phyloP scores from a whole-genome alignment of 225 moss, liverwort and hornwort genomes.

The Climacium dendroides region DNA sequence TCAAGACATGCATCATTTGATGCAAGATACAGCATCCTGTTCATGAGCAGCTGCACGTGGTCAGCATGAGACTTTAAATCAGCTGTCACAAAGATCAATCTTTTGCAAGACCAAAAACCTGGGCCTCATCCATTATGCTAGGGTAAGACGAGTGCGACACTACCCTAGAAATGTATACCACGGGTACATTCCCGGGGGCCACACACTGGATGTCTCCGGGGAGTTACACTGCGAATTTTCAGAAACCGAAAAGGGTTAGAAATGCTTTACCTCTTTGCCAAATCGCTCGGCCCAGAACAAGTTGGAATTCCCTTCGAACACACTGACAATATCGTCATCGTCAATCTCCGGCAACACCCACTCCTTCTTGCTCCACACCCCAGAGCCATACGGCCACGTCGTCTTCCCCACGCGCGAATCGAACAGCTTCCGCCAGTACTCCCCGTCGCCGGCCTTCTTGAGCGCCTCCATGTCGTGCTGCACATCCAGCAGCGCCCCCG shows the following conservation, averaged over 20 bases:
- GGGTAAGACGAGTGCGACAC: not conserved
- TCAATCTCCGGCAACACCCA: slow-evolving; percentile 60
- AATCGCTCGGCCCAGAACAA: slow-evolving; percentile 57
- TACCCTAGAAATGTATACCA: not conserved
- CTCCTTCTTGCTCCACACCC: slow-evolving; percentile 60
- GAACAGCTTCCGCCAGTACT: slow-evolving; percentile 41
- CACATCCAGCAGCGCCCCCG: slow-evolving; percentile 36
- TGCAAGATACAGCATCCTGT: not conserved
- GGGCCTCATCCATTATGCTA: not conserved
- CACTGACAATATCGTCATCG: slow-evolving; percentile 45
- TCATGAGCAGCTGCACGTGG: not conserved
- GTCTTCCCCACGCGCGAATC: slow-evolving; percentile 55
- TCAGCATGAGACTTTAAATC: not conserved
- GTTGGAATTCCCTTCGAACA: slow-evolving; percentile 48
- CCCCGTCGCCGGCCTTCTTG: slow-evolving; percentile 31
- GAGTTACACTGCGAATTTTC: not conserved
- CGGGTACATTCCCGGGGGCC: not conserved
- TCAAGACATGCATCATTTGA: not conserved
- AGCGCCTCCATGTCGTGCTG: slow-evolving; percentile 53
- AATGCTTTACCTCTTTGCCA: slow-evolving; percentile 26
- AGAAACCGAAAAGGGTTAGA: not conserved
- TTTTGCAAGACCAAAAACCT: not conserved
- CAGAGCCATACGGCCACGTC: slow-evolving; percentile 50
- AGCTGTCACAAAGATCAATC: not conserved
- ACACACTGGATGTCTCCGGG: not conserved